phyloP scores from a whole-genome alignment of 768 basidiomycete species.

The Collybiopsis confluens region DNA sequence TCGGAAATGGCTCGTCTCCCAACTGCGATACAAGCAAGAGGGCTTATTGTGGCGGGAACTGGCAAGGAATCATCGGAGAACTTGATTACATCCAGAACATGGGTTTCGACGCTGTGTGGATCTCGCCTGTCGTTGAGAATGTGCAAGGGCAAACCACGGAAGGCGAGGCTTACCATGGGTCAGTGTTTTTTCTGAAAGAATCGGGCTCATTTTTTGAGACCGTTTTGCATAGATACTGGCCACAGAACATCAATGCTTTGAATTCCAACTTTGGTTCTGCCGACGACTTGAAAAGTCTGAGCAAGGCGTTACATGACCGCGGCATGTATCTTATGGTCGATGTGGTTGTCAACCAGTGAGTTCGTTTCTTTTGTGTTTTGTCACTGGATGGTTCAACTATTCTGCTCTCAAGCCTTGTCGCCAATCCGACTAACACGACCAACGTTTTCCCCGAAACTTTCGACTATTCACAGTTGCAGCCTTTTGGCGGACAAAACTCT shows the following conservation, averaged over 20 bases:
- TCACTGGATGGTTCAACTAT: neutral
- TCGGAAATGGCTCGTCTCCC: slow-evolving; percentile 38
- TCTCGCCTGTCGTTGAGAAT: slow-evolving; percentile 67
- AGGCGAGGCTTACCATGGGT: slow-evolving; percentile 74
- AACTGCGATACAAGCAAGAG: slow-evolving; percentile 50
- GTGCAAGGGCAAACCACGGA: slow-evolving; percentile 54
- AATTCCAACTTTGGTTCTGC: slow-evolving; percentile 71
- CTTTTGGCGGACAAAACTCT: slow-evolving; percentile 21
- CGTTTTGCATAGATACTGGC: slow-evolving; percentile 27
- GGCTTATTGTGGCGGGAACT: slow-evolving; percentile 72
- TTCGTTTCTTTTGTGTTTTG: neutral
- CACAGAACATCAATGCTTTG: slow-evolving; percentile 54
- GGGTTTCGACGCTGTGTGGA: slow-evolving; percentile 78
- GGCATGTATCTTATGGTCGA: slow-evolving; percentile 70
- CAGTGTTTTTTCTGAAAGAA: too few species aligned
- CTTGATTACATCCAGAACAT: slow-evolving; percentile 73
- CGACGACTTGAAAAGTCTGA: slow-evolving; percentile 67
- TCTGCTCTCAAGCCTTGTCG: slow-evolving; percentile 14
- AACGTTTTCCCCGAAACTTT: slow-evolving; percentile 17
- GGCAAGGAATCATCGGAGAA: slow-evolving; percentile 55
- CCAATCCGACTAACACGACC: slow-evolving; percentile 11
- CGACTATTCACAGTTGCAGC: slow-evolving; percentile 24
- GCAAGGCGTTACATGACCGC: slow-evolving; percentile 58
- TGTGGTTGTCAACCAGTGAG: slow-evolving; percentile 73
- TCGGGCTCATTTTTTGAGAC: too few species aligned